Conservation (phyloP, 2,329 filamentous ascomycete genomes). For the Chaetomiaceae sp. region DNA sequence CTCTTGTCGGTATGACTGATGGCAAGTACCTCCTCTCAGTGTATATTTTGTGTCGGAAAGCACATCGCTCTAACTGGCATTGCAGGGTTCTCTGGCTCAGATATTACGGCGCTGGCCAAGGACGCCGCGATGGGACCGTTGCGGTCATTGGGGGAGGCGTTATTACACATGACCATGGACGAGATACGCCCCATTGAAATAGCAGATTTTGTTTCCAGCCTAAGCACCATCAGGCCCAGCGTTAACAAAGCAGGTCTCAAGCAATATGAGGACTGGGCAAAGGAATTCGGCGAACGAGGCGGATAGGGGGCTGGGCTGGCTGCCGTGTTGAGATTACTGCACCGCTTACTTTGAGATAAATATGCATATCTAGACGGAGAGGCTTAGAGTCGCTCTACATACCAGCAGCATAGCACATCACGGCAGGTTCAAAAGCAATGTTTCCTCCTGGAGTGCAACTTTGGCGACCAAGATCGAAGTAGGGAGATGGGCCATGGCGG, state of each 20-base stretch:
- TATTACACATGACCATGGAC: conserved; percentile 89
- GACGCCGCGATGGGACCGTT: conserved; percentile 97
- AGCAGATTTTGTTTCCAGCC: conserved; percentile 76
- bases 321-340: too few species aligned
- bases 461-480: too few species aligned
- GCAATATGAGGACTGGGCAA: conserved; percentile 91
- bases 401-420: too few species aligned
- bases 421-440: too few species aligned
- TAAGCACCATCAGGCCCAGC: conserved; percentile 81
- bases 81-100: conserved; percentile 90
- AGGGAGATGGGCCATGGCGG: too few species aligned
- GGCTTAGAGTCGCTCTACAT: background rate
- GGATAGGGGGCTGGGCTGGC: conserved; percentile 44
- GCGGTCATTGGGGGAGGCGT: conserved; percentile 79
- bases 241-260: conserved; percentile 81
- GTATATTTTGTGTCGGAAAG: background rate
- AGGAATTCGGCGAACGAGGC: conserved; percentile 85
- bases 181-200: conserved; percentile 84
- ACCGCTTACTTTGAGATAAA: background rate
- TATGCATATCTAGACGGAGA: background rate
- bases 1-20: conserved; percentile 75
- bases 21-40: conserved; percentile 48
- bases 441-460: too few species aligned
- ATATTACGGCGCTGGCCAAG: conserved; percentile 94
- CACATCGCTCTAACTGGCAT: background rate